These are phyloP conservation scores for Stenocarpella maydis DNA, from an alignment of 2,329 filamentous ascomycete species.

Conservation along the genomic window DNA sequence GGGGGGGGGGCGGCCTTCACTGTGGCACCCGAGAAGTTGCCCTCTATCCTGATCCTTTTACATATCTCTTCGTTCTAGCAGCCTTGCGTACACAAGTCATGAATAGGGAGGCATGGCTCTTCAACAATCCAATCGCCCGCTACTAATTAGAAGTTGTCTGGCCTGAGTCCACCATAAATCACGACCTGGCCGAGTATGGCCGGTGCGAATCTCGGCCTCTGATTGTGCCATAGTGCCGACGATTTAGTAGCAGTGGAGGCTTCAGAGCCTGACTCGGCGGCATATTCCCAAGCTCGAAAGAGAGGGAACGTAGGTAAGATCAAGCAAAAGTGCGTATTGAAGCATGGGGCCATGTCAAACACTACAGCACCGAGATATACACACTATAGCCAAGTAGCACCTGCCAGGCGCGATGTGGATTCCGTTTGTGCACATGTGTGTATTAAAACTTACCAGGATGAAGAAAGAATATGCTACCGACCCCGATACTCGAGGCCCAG, in stretches of 20 bases:
- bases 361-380: not conserved
- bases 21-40: not conserved
- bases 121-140: not conserved
- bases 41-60: too few relatives aligned
- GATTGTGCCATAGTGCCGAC: not conserved
- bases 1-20: not conserved
- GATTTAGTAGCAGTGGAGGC: not conserved
- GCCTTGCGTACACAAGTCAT: not conserved
- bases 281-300: not conserved
- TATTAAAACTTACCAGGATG: constrained; percentile 2
- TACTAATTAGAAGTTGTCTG: not conserved
- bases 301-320: too few relatives aligned
- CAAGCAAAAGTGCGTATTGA: not conserved
- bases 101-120: not conserved
- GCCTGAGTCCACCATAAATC: not conserved
- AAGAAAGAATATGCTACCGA: constrained; percentile 14
- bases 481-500: constrained; percentile 21
- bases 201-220: not conserved
- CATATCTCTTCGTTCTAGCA: not conserved
- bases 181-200: too few relatives aligned
- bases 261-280: not conserved
- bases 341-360: too few relatives aligned
- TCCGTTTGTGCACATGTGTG: constrained; percentile 20
- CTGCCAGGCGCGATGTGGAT: not conserved
- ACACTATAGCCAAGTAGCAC: not conserved